Evolutionary conservation across 2,329 filamentous ascomycete species (phyloP), one percentile per base, ranked within the genome.

Genomic region (Colletotrichum musicola): DNA sequence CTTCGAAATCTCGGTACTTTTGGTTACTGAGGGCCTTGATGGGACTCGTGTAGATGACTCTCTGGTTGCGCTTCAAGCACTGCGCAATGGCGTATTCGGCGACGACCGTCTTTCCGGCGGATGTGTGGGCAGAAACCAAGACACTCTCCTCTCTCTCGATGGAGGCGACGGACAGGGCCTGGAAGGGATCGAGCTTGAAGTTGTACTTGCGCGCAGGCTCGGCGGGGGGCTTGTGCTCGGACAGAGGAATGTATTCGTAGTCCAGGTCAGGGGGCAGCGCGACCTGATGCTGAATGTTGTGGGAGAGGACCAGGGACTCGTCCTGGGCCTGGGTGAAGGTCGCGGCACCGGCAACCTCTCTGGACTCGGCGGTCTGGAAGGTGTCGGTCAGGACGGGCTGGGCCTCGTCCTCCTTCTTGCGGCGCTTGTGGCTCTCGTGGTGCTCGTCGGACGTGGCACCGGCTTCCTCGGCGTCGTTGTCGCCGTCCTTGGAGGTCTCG

Each of bases 1-100:
- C 93, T 73, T 93, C 91, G 80, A 99, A 99, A 78, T 99, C 96
- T 84, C 96, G 88, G 80, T 97, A 99, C 79, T 99, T 99, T 78
- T 99, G 96, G 81, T 99, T 99, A 81, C 95, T 98, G 75, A 99
- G 85, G 12, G 96, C 96, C 83, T 99, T 99, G 86, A 99, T 99
- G 1, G 96, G 96, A 86, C 95, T 98, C 9, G 96, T 99, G 82
- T 99, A 99, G 79, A 99, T 99, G 75, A 99, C 95, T 78, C 96
- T 89, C 83, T 99, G 96, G 81, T 98, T 98, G 79, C 94, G 93
- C 86, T 96, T 97, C 79, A 99, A 85, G 80, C 96, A 97, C 76
- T 99, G 96, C 16, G 97, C 96, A 78, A 99, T 97, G 20, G 96
- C 97, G 78, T 99, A 99, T 80, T 99, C 96, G 71, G 96, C 96